A percentile compares a stretch with the other conserved stretches of the same genome.
Evolutionary conservation across 106 monocot species (phyloP).

Genomic region (Phalaenopsis equestris): DNA sequence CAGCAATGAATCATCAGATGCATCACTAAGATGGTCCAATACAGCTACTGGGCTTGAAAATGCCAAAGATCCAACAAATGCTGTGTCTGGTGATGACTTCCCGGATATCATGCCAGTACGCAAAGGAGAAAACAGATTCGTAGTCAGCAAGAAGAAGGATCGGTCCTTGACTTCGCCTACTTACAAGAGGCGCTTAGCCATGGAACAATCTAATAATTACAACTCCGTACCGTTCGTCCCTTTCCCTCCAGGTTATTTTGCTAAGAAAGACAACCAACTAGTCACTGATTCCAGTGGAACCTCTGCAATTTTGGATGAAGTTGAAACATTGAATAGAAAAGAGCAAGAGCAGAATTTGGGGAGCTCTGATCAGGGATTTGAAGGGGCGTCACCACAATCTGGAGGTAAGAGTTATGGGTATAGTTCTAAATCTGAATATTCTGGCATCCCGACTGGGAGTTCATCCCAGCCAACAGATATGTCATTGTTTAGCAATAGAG

Average conservation of each 20-base stretch:
- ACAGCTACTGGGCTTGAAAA: slow-evolving; percentile 24
- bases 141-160: slow-evolving; percentile 72
- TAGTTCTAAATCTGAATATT: too few relatives aligned
- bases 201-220: slow-evolving; percentile 66
- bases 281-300: slow-evolving; percentile 16
- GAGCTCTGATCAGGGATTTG: not conserved
- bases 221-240: slow-evolving; percentile 94
- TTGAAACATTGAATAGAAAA: not conserved
- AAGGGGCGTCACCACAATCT: not conserved
- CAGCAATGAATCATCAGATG: slow-evolving; percentile 17
- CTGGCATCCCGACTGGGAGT: too few relatives aligned
- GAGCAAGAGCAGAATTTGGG: not conserved
- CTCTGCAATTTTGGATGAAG: slow-evolving; percentile 18
- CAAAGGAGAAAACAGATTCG: slow-evolving; percentile 80
- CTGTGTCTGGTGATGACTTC: slow-evolving; percentile 42
- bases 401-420: too few relatives aligned
- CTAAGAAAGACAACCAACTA: slow-evolving; percentile 58
- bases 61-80: slow-evolving; percentile 13
- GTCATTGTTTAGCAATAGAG: not conserved
- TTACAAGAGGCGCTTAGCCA: slow-evolving; percentile 72
- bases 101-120: slow-evolving; percentile 92
- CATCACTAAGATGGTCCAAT: slow-evolving; percentile 27
- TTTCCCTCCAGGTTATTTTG: slow-evolving; percentile 94
- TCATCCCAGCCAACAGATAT: too few relatives aligned
- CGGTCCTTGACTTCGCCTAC: slow-evolving; percentile 70